Evolutionary conservation across 2,329 filamentous ascomycete genomes (phyloP), one percentile per base, ranked within the genome.

Genomic region (Botrytis paeoniae): DNA sequence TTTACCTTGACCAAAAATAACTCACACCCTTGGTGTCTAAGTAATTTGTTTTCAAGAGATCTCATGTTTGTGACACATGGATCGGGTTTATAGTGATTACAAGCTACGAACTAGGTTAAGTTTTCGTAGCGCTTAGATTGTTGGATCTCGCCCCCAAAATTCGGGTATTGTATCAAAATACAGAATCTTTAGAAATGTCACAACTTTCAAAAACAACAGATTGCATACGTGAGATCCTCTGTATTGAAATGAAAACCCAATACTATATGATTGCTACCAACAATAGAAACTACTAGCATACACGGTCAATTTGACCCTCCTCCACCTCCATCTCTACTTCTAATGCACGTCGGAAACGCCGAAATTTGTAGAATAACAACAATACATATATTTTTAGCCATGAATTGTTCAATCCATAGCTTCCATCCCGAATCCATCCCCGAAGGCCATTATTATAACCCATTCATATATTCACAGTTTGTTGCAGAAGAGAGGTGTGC

Each of bases 331-430:
- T 75, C 77, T 80, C 75, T 79, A 77, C 78, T 76, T 78, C 77
- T 80, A 72, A 80, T 81, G 79, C 79, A 78, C 74, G 76, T 78
- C 74, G 77, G 76, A 77, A 80, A 80, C 79, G 77, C 80, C 78
- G 76, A 75, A 77, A 75, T 75, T 74, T 68, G 65, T 71, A 75
- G 74, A 75, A 76, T 75, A 75, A 77, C 76, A 78, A 73, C 66
- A 76, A 78, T 79, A 79, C 78, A 81, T 71, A 79, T 77, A 76
- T 78, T 80, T 78, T 78, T 73, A 72, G 66, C 77, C 69, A 77
- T 76, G 75, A 61, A 73, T 74, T 69, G 63, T 64, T 74, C 74
- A 51, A 39, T 63, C 63, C 75, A 75, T 73, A 76, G 70, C 77
- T 73, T 71, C 69, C 74, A 71, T 73, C 70, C 43, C 74, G 41